phyloP scores from a whole-genome alignment of 2,329 filamentous ascomycete species.

The Penicillium sp. region DNA sequence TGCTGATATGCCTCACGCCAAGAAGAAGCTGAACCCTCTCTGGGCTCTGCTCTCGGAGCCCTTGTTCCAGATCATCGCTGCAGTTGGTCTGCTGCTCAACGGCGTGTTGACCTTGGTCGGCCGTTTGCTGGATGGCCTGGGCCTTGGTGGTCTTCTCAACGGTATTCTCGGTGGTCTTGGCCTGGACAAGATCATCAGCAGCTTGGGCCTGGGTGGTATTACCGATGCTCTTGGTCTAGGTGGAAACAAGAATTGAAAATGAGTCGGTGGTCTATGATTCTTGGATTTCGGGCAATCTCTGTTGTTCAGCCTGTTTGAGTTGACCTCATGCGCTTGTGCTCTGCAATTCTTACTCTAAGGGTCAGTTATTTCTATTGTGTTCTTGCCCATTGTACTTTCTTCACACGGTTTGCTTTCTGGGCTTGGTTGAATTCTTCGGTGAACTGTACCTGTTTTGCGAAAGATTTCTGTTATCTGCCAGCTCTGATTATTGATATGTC shows the following conservation, averaged over 20 bases:
- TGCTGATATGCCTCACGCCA: constrained; percentile 85
- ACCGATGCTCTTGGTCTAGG: constrained; percentile 41
- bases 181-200: constrained; percentile 50
- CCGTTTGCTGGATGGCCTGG: constrained; percentile 72
- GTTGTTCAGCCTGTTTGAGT: too few relatives aligned
- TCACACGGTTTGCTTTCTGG: too few relatives aligned
- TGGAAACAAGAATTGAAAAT: constrained; percentile 38
- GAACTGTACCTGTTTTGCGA: too few relatives aligned
- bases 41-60: constrained; percentile 74
- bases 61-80: constrained; percentile 86
- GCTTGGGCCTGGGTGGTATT: constrained; percentile 51
- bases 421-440: too few relatives aligned
- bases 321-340: too few relatives aligned
- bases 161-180: constrained; percentile 73
- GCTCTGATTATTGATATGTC: too few relatives aligned
- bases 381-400: too few relatives aligned
- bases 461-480: too few relatives aligned
- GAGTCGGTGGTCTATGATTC: too few relatives aligned
- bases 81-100: constrained; percentile 75
- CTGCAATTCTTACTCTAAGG: neutral
- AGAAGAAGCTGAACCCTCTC: constrained; percentile 90
- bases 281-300: too few relatives aligned
- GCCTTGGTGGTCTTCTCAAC: constrained; percentile 76
- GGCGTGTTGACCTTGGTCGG: constrained; percentile 84
- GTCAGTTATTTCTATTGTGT: neutral